Base-by-base conservation (phyloP, 1,284 basidiomycete species). In the Amylostereum chailletii region DNA sequence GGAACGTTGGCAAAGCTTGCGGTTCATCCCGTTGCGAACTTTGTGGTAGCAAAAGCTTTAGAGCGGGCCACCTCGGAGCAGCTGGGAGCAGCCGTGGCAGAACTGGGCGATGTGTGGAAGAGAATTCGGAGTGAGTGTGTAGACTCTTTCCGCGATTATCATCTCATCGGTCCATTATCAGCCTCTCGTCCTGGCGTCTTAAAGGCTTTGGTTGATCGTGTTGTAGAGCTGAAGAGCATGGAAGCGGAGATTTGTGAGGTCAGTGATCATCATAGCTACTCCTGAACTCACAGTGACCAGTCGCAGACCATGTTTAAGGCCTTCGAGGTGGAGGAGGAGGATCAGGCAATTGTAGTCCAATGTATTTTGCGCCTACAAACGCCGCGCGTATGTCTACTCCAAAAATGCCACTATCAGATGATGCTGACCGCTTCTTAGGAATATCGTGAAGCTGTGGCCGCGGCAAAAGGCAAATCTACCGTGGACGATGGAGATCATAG, bases 21-120 rank as follows among this genome's bases (percentile, higher is more conserved):
- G 3, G 69, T 75, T 8, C 94, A 97, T 65, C 91, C 93, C 1
- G 88, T 93, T 2, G 90, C 89, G 27, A 96, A 96, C 62, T 97
- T 92, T 59, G 91, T 95, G 11, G 74, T 93, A 4, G 86, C 91
- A 0, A 86, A 82, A 60, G 87, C 83, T 0, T 56, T 94, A 10
- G 76, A 78, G 46, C 72, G 88, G 38, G 63, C 83, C 19, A 71
- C 75, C 32, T 65, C 64, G 5, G 65, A 69, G 4, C 77, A 85
- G 53, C 62, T 95, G n/a, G 60, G 64, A 3, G 72, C 72, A n/a
- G 71, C 84, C 1, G 67, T 83, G 39, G 66, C 68, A 46, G 79
- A 83, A 52, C 75, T 90, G 61, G 67, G 66, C 29, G 74, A 74
- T 36, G 67, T 78, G 61, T 65, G 71, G 75, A 68, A 60, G 45